Percentiles rank a stretch among this genome's conserved stretches.
Conservation (phyloP, 805 yeast genomes). For the Yamadazyma sp. region DNA sequence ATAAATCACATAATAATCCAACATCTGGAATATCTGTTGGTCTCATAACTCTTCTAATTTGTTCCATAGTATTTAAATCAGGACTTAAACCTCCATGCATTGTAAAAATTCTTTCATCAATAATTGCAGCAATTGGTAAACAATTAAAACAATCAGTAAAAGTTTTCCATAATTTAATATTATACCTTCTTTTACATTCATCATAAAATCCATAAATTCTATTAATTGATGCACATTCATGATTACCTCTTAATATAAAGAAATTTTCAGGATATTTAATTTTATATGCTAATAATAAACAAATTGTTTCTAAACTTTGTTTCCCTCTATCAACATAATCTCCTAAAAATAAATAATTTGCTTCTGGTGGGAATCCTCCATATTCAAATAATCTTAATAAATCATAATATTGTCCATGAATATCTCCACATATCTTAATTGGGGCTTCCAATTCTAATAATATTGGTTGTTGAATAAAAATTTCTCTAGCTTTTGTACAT, state of each 20-base stretch:
- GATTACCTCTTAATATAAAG: conserved; percentile 95
- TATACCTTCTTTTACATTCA: conserved; percentile 97
- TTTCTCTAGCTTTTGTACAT: conserved; percentile 97
- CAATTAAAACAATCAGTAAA: conserved; percentile 98
- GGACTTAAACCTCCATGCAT: conserved; percentile 99
- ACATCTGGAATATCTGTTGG: conserved; percentile 99
- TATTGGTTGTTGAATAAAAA: conserved; percentile 96
- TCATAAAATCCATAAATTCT: conserved; percentile 98
- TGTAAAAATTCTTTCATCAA: conserved; percentile 95
- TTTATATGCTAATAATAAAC: conserved; percentile 90
- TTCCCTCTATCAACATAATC: conserved; percentile 99
- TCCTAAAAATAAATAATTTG: conserved; percentile 91
- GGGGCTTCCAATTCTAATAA: conserved; percentile 96
- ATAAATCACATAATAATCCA: conserved; percentile 90
- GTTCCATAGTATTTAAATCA: conserved; percentile 96
- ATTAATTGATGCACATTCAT: conserved; percentile 97
- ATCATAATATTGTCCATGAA: conserved; percentile 98
- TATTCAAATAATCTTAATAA: conserved; percentile 92
- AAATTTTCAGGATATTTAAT: conserved; percentile 98
- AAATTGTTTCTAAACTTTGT: conserved; percentile 94
- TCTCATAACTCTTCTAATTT: conserved; percentile 97
- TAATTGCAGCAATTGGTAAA: conserved; percentile 96
- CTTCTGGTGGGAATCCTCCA: conserved; percentile 99
- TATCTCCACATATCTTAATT: conserved; percentile 95
- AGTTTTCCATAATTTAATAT: conserved; percentile 97